Evolutionary conservation across 805 yeast species (phyloP).

Genomic region (Lipomyces yamadae): DNA sequence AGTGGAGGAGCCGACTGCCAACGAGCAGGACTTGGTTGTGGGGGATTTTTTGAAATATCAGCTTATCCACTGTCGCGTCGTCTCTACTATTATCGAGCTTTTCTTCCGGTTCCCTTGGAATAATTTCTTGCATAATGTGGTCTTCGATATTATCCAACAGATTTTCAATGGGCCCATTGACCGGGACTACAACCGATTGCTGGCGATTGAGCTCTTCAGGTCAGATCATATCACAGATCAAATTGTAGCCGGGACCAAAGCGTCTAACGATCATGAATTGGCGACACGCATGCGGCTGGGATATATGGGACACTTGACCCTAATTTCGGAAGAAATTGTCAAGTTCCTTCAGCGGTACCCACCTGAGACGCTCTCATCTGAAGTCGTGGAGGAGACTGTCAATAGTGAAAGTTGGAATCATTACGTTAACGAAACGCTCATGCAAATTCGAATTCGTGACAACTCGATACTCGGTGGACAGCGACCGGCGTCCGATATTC

Average conservation of each 20-base stretch:
- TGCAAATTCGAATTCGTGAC: slow-evolving; percentile 90
- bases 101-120: slow-evolving; percentile 94
- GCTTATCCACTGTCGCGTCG: slow-evolving; percentile 60
- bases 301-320: slow-evolving; percentile 94
- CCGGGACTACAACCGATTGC: slow-evolving; percentile 80
- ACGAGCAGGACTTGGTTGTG: slow-evolving; percentile 57
- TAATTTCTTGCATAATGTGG: slow-evolving; percentile 95
- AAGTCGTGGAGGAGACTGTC: slow-evolving; percentile 55
- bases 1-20: slow-evolving; percentile 17
- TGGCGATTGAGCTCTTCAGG: slow-evolving; percentile 72
- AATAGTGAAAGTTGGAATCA: slow-evolving; percentile 69
- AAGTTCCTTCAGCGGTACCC: slow-evolving; percentile 72
- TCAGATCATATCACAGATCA: slow-evolving; percentile 62
- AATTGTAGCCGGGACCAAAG: slow-evolving; percentile 65
- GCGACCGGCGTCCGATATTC: slow-evolving; percentile 46
- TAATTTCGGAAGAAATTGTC: slow-evolving; percentile 94
- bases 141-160: slow-evolving; percentile 95
- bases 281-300: slow-evolving; percentile 74
- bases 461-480: slow-evolving; percentile 92
- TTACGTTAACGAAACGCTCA: slow-evolving; percentile 80
- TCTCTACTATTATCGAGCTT: slow-evolving; percentile 49
- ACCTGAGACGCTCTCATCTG: slow-evolving; percentile 62
- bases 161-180: slow-evolving; percentile 86
- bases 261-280: slow-evolving; percentile 64
- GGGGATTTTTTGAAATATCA: slow-evolving; percentile 89